Conservation (phyloP, 2,329 filamentous ascomycete species). For the Fusarium sp. region DNA sequence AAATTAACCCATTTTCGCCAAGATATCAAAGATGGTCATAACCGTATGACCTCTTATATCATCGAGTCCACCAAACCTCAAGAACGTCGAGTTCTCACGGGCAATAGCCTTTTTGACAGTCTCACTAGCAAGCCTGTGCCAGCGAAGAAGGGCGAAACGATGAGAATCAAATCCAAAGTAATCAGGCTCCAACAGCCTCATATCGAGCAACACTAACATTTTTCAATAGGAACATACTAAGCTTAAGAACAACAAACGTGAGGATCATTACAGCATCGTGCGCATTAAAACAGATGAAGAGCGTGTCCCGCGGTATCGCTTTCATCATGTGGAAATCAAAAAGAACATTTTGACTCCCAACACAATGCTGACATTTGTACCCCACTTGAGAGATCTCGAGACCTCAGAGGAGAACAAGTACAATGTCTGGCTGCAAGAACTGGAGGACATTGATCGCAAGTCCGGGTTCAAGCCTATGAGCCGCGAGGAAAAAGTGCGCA, state of each 20-base stretch:
- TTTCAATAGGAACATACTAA: slow-evolving; percentile 58
- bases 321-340: slow-evolving; percentile 70
- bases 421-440: slow-evolving; percentile 67
- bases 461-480: slow-evolving; percentile 69
- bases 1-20: slow-evolving; percentile 56
- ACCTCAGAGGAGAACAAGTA: slow-evolving; percentile 68
- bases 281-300: slow-evolving; percentile 64
- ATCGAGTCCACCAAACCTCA: slow-evolving; percentile 60
- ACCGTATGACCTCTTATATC: slow-evolving; percentile 59
- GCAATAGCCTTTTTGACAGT: slow-evolving; percentile 62
- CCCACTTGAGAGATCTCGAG: slow-evolving; percentile 69
- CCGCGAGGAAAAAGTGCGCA: slow-evolving; percentile 62
- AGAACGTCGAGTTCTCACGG: slow-evolving; percentile 56
- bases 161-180: slow-evolving; percentile 67
- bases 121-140: slow-evolving; percentile 55
- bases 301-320: slow-evolving; percentile 69
- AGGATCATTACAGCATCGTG: slow-evolving; percentile 57
- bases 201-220: slow-evolving; percentile 30
- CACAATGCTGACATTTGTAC: slow-evolving; percentile 71
- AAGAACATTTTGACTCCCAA: slow-evolving; percentile 71
- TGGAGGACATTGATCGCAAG: slow-evolving; percentile 69
- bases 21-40: slow-evolving; percentile 61
- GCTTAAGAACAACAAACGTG: slow-evolving; percentile 60
- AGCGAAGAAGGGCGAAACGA: slow-evolving; percentile 55
- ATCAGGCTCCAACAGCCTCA: slow-evolving; percentile 14